Evolutionary conservation across 2,329 filamentous ascomycete genomes (phyloP), one percentile per base, ranked within the genome.

Genomic region (Talaromyces funiculosus): DNA sequence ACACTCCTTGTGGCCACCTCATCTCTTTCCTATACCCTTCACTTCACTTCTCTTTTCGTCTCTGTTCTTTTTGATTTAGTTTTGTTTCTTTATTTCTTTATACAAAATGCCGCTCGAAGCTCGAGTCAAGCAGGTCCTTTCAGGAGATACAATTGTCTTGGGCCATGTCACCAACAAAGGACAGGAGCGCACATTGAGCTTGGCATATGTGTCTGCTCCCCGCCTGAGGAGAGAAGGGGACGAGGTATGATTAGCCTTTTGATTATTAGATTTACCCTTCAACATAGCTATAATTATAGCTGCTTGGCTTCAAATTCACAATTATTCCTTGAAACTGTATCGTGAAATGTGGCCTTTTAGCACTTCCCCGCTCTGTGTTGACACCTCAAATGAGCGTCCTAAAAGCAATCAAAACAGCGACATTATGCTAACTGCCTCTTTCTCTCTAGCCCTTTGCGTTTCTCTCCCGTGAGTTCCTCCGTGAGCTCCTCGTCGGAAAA

Each of bases 201-300:
- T 99, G 65, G 94, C 94, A 69, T 97, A 92, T 77, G 92, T 97
- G 67, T 89, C 88, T 62, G 92, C 92, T 54, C 94, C 94, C 3
- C 87, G 92, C 72, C 75, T 97, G 74, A 88, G 84, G 78, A 88
- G 91, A 75, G 92, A 97, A 68, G 92, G 90, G 61, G 93, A 97
- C 71, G 92, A 97, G 79, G 83, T 85, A 68, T 64, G 78, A 54
- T 51, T 45, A 53, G 5, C 4, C 29, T 40, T 5, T 26, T 22
- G 5, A 54, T 9, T 24, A 57, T 37, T 57, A 18, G 57, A 20
- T 37, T 16, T 55, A 58, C 43, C 20, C 53, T 7, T 22, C 37
- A 37, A 35, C 16, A 22, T 10, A 33, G 29, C 20, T n/a, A 3
- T 29, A 45, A 14, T 57, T 57, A 4, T 3, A n/a, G 16, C 26